phyloP scores from a whole-genome alignment of 805 yeast genomes.

The Candida endomychidarum region DNA sequence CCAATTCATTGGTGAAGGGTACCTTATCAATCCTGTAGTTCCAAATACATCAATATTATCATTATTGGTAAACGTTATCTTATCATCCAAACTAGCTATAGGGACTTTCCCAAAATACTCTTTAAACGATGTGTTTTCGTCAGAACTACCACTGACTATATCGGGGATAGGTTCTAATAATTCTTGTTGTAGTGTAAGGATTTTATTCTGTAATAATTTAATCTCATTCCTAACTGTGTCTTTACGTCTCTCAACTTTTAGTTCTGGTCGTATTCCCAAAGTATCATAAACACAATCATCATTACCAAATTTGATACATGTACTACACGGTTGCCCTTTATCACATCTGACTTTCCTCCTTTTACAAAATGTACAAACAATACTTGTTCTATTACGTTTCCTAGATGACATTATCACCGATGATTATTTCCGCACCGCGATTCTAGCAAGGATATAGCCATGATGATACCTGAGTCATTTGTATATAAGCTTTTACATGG shows the following conservation, averaged over 20 bases:
- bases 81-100: constrained; percentile 5
- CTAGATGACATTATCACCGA: constrained; percentile 2
- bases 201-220: constrained; percentile 5
- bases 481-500: constrained; percentile 13
- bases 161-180: background rate
- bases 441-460: background rate
- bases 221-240: constrained; percentile 9
- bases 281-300: constrained; percentile 14
- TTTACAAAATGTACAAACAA: constrained; percentile 38
- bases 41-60: background rate
- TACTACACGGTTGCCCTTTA: constrained; percentile 34
- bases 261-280: constrained; percentile 1
- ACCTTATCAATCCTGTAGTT: constrained; percentile 4
- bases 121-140: background rate
- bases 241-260: constrained; percentile 2
- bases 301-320: constrained; percentile 31
- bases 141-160: background rate
- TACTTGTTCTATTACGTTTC: constrained; percentile 30
- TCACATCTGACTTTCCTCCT: constrained; percentile 40
- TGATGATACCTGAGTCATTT: constrained; percentile 16
- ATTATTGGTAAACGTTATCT: background rate
- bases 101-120: constrained; percentile 13
- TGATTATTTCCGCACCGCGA: background rate
- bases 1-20: constrained; percentile 10
- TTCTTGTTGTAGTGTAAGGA: constrained; percentile 3